These are phyloP conservation scores for Calvatia gigantea DNA, from an alignment of 768 basidiomycete genomes.

Conservation along the genomic window DNA sequence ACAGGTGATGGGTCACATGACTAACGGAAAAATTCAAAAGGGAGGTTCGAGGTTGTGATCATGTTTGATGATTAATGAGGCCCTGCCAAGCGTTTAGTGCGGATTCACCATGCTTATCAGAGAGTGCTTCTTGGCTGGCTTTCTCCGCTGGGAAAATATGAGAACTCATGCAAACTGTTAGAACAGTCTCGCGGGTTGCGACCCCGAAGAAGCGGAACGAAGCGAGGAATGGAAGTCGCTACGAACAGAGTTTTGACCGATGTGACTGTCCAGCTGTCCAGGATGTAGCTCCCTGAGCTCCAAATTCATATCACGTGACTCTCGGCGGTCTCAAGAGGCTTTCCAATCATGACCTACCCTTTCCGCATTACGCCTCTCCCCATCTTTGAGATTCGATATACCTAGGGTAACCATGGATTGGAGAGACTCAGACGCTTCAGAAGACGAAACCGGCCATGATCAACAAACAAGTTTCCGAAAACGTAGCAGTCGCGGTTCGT, in stretches of 20 bases:
- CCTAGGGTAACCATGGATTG: constrained; percentile 40
- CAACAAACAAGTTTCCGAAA: constrained; percentile 44
- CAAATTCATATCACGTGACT: constrained; percentile 29
- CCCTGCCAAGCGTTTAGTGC: background rate
- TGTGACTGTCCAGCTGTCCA: too few relatives aligned
- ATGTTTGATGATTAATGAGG: background rate
- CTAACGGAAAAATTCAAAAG: background rate
- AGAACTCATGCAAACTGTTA: too few relatives aligned
- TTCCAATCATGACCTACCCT: constrained; percentile 11
- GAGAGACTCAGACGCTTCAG: constrained; percentile 59
- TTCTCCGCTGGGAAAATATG: background rate
- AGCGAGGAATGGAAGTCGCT: too few relatives aligned
- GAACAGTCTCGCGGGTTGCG: too few relatives aligned
- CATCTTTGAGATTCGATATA: constrained; percentile 18
- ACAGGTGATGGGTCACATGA: background rate
- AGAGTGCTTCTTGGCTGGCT: background rate
- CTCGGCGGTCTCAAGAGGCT: constrained; percentile 19
- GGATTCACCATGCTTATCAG: background rate
- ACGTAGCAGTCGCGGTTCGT: constrained; percentile 59
- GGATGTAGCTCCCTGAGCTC: too few relatives aligned
- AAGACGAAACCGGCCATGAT: constrained; percentile 47
- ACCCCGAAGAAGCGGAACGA: too few relatives aligned
- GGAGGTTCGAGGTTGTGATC: background rate
- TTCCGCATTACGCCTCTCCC: constrained; percentile 20
- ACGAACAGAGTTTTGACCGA: too few relatives aligned